phyloP scores from a whole-genome alignment of 2,329 filamentous ascomycete genomes.

The Hypoxylon sp. region DNA sequence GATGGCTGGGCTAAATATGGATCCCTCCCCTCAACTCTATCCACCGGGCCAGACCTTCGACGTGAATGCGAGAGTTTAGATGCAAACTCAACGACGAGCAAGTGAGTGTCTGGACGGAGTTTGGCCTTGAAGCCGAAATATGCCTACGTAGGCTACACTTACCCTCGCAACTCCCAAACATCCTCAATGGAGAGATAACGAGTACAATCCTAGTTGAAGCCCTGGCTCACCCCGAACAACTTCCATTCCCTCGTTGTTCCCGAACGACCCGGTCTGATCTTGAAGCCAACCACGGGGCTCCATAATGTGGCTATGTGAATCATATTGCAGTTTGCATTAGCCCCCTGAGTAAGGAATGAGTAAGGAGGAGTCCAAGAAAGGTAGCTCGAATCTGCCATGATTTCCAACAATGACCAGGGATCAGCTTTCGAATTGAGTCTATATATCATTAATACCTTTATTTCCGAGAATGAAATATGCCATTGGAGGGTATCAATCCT shows the following conservation, averaged over 20 bases:
- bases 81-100: not conserved
- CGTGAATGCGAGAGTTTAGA: constrained; percentile 11
- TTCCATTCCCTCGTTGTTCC: not conserved
- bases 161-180: not conserved
- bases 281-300: constrained; percentile 8
- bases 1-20: constrained; percentile 18
- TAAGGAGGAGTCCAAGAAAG: not conserved
- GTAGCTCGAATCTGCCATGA: not conserved
- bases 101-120: not conserved
- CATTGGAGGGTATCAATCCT: constrained; percentile 43
- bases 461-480: constrained; percentile 36
- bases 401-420: constrained; percentile 20
- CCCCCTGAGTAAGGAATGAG: constrained; percentile 22
- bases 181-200: not conserved
- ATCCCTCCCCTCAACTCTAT: no score
- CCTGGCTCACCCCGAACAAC: constrained; percentile 1
- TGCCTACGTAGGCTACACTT: not conserved
- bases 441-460: constrained; percentile 39
- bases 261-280: not conserved
- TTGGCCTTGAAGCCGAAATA: constrained; percentile 1
- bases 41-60: constrained; percentile 2
- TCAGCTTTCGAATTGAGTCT: constrained; percentile 40
- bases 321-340: constrained; percentile 14
- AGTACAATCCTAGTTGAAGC: constrained; percentile 10
- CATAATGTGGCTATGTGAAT: constrained; percentile 11